Conservation (phyloP, 441 rosid genomes). For the Brassica balearica region DNA sequence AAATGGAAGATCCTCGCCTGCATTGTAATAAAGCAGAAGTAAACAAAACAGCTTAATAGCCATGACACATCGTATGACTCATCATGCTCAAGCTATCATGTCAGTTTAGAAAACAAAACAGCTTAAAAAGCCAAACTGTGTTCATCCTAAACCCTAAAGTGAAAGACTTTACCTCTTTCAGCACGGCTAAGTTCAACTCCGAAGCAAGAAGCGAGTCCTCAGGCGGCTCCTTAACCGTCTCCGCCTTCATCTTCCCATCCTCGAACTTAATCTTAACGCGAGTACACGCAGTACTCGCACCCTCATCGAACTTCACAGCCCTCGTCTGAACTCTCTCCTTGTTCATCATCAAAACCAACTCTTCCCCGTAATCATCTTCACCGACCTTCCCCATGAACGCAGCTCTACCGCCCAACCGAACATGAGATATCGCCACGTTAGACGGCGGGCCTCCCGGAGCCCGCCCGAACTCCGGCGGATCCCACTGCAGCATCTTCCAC, state of each 20-base stretch:
- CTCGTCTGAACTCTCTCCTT: conserved; percentile 89
- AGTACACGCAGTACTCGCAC: conserved; percentile 64
- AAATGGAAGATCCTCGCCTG: conserved; percentile 93
- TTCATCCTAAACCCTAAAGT: too few relatives aligned
- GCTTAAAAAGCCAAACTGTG: too few relatives aligned
- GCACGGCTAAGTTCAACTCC: conserved; percentile 75
- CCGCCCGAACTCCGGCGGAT: conserved; percentile 74
- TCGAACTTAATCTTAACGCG: conserved; percentile 68
- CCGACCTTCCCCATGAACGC: conserved; percentile 80
- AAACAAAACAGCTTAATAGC: too few relatives aligned
- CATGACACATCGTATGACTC: too few relatives aligned
- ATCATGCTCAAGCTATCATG: too few relatives aligned
- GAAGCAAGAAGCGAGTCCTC: conserved; percentile 76
- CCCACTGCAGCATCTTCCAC: conserved; percentile 97
- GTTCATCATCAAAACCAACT: conserved; percentile 79
- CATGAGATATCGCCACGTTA: conserved; percentile 72
- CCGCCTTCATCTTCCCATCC: conserved; percentile 73
- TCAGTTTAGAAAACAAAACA: too few relatives aligned
- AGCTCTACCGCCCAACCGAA: conserved; percentile 71
- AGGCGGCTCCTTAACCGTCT: conserved; percentile 69
- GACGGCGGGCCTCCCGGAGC: conserved; percentile 73
- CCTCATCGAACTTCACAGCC: conserved; percentile 68
- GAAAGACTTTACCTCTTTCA: conserved; percentile 71
- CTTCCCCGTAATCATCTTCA: conserved; percentile 61
- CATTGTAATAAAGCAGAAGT: neutral